Evolutionary conservation across 2,329 filamentous ascomycete species (phyloP), one percentile per base, ranked within the genome.

Genomic region (Fusarium anguioides): DNA sequence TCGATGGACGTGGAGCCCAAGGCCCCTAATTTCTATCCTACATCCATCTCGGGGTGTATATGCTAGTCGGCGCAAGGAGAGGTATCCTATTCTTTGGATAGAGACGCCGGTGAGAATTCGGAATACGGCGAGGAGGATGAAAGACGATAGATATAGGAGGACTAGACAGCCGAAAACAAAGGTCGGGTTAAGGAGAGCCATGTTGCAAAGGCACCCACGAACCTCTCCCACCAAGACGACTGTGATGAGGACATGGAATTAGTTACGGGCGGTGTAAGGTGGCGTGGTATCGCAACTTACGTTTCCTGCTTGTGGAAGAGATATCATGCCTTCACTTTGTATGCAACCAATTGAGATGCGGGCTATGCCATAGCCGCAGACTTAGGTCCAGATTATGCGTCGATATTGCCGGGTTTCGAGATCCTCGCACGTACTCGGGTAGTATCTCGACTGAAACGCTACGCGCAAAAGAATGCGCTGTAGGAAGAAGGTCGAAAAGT

Each of bases 71-170:
- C 95, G 91, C 70, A 99, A 84, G 33, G 96, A 97, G 70, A 96
- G 89, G 78, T 96, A 97, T 66, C 96, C 96, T 71, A 99, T 87
- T 71, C 96, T 89, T 80, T 99, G 96, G 69, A 99, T 97, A 8
- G 96, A 99, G 57, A 99, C 84, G 64, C 96, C 96, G 33, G 95
- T 98, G 64, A 95, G 84, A 72, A 98, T 94, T 70, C 96, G 93
- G 67, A 99, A 81, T 72, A 98, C 87, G 74, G 96, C 96, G 78
- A 99, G 97, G 60, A 97, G 79, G 62, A 99, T 90, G 76, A 99
- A 99, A 64, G 95, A 94, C 64, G 89, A 91, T 41, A 99, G 87
- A 81, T 98, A 99, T 64, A 93, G 82, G 68, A 98, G 86, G 72
- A 98, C 89, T 76, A 94, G 74, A 72, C 97, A 84, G 77, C 95